Evolutionary conservation across 768 basidiomycete species (phyloP).

Genomic region (Favolaschia claudopus): DNA sequence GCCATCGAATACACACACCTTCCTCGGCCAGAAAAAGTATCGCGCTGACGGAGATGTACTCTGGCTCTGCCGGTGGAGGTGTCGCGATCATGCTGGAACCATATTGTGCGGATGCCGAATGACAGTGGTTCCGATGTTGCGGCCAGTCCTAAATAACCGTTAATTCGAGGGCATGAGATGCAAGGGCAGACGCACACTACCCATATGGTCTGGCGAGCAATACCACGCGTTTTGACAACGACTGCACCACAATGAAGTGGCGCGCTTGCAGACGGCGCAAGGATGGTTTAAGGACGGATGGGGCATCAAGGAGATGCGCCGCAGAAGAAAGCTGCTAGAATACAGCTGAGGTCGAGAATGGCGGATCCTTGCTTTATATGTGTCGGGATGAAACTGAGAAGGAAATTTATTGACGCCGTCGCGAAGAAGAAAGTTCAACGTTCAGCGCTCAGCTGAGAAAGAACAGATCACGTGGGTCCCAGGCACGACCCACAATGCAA

Average conservation of each 20-base stretch:
- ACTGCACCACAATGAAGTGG: slow-evolving; percentile 89
- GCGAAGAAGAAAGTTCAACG: too few relatives aligned
- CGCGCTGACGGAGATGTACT: slow-evolving; percentile 71
- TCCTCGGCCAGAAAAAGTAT: slow-evolving; percentile 80
- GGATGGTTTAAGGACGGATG: slow-evolving; percentile 68
- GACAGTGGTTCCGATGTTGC: slow-evolving; percentile 74
- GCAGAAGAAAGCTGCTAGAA: slow-evolving; percentile 29
- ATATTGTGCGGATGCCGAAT: slow-evolving; percentile 50
- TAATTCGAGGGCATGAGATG: neutral
- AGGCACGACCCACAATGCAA: too few relatives aligned
- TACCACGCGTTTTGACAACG: slow-evolving; percentile 87
- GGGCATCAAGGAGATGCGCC: slow-evolving; percentile 62
- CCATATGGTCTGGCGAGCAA: slow-evolving; percentile 80
- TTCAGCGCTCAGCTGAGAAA: too few relatives aligned
- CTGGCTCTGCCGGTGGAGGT: slow-evolving; percentile 75
- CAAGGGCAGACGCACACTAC: slow-evolving; percentile 55
- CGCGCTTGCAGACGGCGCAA: slow-evolving; percentile 73
- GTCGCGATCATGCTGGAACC: slow-evolving; percentile 74
- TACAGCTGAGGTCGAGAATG: slow-evolving; percentile 30
- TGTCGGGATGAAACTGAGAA: slow-evolving; percentile 26
- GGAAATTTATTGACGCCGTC: neutral
- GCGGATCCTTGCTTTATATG: slow-evolving; percentile 25
- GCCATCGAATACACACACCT: slow-evolving; percentile 60
- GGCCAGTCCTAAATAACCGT: slow-evolving; percentile 72
- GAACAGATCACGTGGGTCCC: too few relatives aligned